Base-by-base conservation (phyloP, 441 rosid species). In the Adansonia madagascariensis region DNA sequence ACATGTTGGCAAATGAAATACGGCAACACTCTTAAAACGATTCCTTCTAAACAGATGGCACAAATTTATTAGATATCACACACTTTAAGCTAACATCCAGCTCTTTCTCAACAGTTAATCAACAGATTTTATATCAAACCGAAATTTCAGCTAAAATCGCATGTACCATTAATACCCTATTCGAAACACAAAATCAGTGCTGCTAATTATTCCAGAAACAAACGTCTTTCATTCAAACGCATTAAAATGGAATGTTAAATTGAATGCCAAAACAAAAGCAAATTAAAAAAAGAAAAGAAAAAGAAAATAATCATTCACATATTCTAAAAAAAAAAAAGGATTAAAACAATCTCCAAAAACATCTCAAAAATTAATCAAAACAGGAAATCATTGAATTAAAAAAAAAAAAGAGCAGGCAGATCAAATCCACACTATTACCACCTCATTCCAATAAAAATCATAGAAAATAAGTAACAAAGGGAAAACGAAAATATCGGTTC, bases 361-460 rank as follows among this genome's bases (percentile, higher is more conserved):
- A 49, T 57, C 41, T 53, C 9, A 17, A 71, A 80, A 75, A 57
- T 3, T 15, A 47, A 67, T 56, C 5, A 11, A 53, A 14, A 53
- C 4, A 39, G 39, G 63, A 22, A 14, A 43, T 41, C 11, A 24
- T 41, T n/a, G n/a, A 57, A 52, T 9, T 14, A 4, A 67, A 41
- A 12, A 35, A 18, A 7, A 12, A 41, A 64, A 35, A 14, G 17
- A 22, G 18, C 68, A 75, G 22, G 75, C 64, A 83, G 86, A 81
- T 80, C 55, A 63, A 76, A 82, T 63, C 72, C 59, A 74, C 47
- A 73, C 2, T 75, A 65, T 2, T 27, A 15, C 14, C 64, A 39
- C 27, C 71, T 63, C 65, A 35, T 77, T 61, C 14, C 75, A 71
- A 44, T 49, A 9, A 53, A 71, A 66, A 60, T 78, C 3, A 14